Percentiles rank a stretch among this genome's conserved stretches.
Conservation (phyloP, 2,329 filamentous ascomycete genomes). For the Trichoderma sp. region DNA sequence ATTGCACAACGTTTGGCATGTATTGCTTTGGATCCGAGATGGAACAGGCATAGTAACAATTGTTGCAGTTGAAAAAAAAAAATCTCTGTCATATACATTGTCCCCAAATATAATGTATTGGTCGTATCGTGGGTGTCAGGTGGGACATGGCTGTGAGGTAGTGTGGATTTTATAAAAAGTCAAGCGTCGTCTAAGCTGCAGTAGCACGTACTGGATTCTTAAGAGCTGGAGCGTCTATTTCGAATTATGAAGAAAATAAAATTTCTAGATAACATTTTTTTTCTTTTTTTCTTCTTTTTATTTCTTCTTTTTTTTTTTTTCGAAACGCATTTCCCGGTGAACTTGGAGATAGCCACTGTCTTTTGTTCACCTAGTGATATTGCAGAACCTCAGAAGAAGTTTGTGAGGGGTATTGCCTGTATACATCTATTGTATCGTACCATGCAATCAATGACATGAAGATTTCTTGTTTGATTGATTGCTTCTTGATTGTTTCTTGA, state of each 20-base stretch:
- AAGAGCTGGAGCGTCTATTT: not conserved
- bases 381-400: not conserved
- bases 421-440: not conserved
- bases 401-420: not conserved
- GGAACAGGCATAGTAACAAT: constrained; percentile 15
- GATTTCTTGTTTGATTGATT: no score
- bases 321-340: not conserved
- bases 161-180: constrained; percentile 8
- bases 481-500: no score
- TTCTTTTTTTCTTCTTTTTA: not conserved
- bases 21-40: not conserved
- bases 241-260: not conserved
- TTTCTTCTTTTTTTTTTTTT: not conserved
- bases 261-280: not conserved
- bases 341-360: not conserved
- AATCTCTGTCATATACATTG: not conserved
- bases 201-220: constrained; percentile 8
- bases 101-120: not conserved
- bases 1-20: constrained; percentile 18
- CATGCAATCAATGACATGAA: not conserved
- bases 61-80: constrained; percentile 13
- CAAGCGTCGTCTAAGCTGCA: constrained; percentile 8
- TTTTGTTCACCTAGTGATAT: not conserved
- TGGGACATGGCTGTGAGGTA: not conserved
- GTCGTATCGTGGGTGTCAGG: not conserved